These are phyloP conservation scores for Beauveria varroae DNA, from an alignment of 2,329 filamentous ascomycete genomes.

Conservation along the genomic window DNA sequence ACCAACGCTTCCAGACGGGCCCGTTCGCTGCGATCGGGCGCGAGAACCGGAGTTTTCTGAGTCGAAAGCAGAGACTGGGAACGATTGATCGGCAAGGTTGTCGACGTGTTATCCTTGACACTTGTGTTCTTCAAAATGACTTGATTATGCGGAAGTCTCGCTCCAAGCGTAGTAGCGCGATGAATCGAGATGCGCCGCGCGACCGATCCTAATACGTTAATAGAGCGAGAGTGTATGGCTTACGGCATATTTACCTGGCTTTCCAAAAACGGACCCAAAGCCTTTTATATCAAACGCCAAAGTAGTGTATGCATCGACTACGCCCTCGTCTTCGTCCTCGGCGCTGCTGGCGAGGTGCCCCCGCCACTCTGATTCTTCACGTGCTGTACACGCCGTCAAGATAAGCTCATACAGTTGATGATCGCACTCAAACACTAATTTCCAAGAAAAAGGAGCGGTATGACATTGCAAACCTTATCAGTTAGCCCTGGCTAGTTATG, in stretches of 20 bases:
- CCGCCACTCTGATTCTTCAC: slow-evolving; percentile 77
- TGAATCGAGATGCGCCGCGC: slow-evolving; percentile 71
- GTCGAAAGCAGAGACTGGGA: slow-evolving; percentile 74
- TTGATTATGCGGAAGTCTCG: slow-evolving; percentile 61
- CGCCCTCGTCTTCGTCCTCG: slow-evolving; percentile 39
- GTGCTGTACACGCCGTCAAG: slow-evolving; percentile 74
- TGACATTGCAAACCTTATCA: slow-evolving; percentile 74
- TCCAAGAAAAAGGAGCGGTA: slow-evolving; percentile 84
- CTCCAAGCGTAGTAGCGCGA: slow-evolving; percentile 64
- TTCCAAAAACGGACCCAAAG: slow-evolving; percentile 67
- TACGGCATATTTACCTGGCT: slow-evolving; percentile 44
- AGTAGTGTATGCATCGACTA: slow-evolving; percentile 44
- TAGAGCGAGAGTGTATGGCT: background rate
- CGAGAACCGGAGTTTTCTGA: slow-evolving; percentile 59
- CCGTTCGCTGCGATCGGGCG: slow-evolving; percentile 67
- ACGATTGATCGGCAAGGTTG: slow-evolving; percentile 55
- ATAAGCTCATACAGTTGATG: slow-evolving; percentile 77
- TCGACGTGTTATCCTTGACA: slow-evolving; percentile 28
- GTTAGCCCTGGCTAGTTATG: background rate
- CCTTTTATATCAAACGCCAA: slow-evolving; percentile 64
- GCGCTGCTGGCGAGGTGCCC: slow-evolving; percentile 49
- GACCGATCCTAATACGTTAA: slow-evolving; percentile 41
- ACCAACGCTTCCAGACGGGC: slow-evolving; percentile 68
- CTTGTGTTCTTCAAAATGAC: slow-evolving; percentile 82
- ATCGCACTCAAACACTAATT: slow-evolving; percentile 72